Evolutionary conservation across 2,329 filamentous ascomycete species (phyloP), one percentile per base, ranked within the genome.

Genomic region (Fusarium lateritium): DNA sequence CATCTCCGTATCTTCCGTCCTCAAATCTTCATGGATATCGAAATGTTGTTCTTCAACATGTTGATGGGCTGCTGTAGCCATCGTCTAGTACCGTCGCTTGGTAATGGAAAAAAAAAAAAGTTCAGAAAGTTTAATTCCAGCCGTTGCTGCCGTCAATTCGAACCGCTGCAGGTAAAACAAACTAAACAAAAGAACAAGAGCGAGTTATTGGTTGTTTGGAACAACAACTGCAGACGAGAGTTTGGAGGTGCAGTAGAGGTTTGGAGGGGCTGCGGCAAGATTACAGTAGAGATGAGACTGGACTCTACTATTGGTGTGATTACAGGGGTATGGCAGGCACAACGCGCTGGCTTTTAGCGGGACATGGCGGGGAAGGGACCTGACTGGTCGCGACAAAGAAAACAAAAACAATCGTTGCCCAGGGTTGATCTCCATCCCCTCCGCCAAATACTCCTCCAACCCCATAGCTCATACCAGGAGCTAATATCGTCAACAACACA

Each of bases 1-100:
- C 80, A 86, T 80, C 67, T 84, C 81, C 2, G 84, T 84, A 50
- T 86, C 84, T 66, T 84, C 83, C 8, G 84, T 85, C 17, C 80
- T 80, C 2, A 76, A 79, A 79, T 86, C 85, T 64, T 86, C 82
- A 73, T 86, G 83, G 56, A 86, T 85, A 24, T 80, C 78, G 65
- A 86, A 85, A 15, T 77, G 72, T 22, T 77, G 72, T 22, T 83
- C 79, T 28, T 77, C 78, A 22, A 71, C 59, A 73, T 78, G 72
- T 53, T 71, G 73, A 36, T 71, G 72, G 39, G 56, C 54, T 19
- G 62, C 64, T 7, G 71, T 56, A 38, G 73, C 65, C 75, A 77
- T 76, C 53, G 50, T 56, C 38, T 51, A 34, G 55, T 28, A 43
- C 50, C 21, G 51, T 53, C 26, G 54, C 47, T 58, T 55, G 31